These are phyloP conservation scores for Datisca glomerata DNA, from an alignment of 306 rosid genomes.

Conservation along the genomic window DNA sequence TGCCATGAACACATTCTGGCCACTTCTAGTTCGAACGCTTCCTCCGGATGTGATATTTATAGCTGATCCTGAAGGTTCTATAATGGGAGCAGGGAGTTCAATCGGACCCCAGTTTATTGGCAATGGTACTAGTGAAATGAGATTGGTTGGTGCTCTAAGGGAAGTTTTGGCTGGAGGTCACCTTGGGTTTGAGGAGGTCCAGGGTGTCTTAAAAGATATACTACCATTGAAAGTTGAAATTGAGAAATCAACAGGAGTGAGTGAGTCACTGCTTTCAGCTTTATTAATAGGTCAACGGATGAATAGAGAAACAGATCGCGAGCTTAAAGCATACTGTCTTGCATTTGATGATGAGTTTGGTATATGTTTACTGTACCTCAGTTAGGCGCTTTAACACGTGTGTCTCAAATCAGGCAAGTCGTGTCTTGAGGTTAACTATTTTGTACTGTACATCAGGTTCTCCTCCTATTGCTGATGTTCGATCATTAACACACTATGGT, in stretches of 20 bases:
- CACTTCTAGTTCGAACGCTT: constrained; percentile 60
- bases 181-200: constrained; percentile 93
- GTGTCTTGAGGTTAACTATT: constrained; percentile 12
- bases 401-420: neutral
- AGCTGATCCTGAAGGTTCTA: constrained; percentile 87
- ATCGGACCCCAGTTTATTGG: constrained; percentile 77
- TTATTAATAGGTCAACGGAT: constrained; percentile 94
- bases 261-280: constrained; percentile 81
- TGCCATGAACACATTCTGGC: constrained; percentile 79
- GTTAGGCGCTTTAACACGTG: no score
- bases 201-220: constrained; percentile 72
- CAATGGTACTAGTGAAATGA: constrained; percentile 59
- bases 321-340: constrained; percentile 88
- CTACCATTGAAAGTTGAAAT: constrained; percentile 46
- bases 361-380: constrained; percentile 27
- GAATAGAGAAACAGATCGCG: constrained; percentile 94
- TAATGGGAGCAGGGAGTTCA: constrained; percentile 71
- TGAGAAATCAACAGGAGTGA: constrained; percentile 31
- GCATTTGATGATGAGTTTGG: constrained; percentile 92
- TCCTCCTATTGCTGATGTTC: constrained; percentile 80
- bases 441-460: constrained; percentile 38
- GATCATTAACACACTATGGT: constrained; percentile 86
- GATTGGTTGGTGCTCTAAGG: constrained; percentile 89
- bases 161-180: constrained; percentile 95
- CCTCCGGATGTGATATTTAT: constrained; percentile 74